A percentile compares a stretch with the other conserved stretches of the same genome.
Conservation (phyloP, 257 asterid genomes). For the Leonotis leonurus region DNA sequence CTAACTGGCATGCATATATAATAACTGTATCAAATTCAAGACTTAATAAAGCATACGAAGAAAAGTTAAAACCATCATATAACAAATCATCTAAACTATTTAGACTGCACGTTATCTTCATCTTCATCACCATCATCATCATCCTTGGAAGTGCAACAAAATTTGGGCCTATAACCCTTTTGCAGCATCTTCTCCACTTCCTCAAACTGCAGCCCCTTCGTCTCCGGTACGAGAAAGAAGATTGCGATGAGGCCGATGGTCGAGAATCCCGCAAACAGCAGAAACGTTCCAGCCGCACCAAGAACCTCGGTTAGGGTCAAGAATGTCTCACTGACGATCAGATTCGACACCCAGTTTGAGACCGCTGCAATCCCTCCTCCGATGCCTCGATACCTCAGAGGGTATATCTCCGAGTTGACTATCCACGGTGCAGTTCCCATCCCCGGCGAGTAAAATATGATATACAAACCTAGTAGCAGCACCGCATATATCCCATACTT, state of each 20-base stretch:
- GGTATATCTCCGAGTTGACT: conserved; percentile 79
- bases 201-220: conserved; percentile 73
- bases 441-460: conserved; percentile 64
- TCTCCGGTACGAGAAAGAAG: conserved; percentile 67
- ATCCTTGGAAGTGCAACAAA: conserved; percentile 23
- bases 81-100: background rate
- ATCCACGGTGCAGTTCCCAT: conserved; percentile 82
- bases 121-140: conserved; percentile 7
- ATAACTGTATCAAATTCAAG: too few species aligned
- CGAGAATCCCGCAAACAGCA: conserved; percentile 70
- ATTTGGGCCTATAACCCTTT: conserved; percentile 51
- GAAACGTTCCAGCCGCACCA: conserved; percentile 61
- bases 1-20: too few species aligned
- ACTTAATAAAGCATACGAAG: too few species aligned
- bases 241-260: conserved; percentile 44
- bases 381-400: conserved; percentile 55
- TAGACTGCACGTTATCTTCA: background rate
- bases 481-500: conserved; percentile 52
- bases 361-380: conserved; percentile 88
- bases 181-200: conserved; percentile 73
- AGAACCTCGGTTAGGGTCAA: conserved; percentile 53
- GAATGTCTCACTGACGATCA: conserved; percentile 69
- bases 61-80: too few species aligned
- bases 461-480: conserved; percentile 51
- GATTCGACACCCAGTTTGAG: conserved; percentile 69